These are phyloP conservation scores for Hirschfeldia incana DNA, from an alignment of 345 rosid species.

Conservation along the genomic window DNA sequence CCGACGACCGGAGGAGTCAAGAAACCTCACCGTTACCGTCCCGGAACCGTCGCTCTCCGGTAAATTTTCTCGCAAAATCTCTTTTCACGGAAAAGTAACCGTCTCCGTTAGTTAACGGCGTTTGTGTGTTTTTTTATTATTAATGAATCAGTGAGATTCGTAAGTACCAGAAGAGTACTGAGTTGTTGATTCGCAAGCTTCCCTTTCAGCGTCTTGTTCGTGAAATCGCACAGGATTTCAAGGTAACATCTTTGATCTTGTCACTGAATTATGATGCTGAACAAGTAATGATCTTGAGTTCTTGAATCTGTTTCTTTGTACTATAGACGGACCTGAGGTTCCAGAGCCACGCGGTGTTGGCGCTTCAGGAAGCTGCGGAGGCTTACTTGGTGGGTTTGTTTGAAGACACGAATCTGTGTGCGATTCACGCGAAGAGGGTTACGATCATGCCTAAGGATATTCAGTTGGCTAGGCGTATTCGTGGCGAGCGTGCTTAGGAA, in stretches of 20 bases:
- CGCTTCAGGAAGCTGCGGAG: constrained; percentile 76
- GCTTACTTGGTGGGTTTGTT: constrained; percentile 75
- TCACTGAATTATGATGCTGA: background rate
- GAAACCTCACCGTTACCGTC: constrained; percentile 76
- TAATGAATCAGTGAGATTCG: constrained; percentile 48
- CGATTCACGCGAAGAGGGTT: constrained; percentile 69
- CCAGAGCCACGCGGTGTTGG: constrained; percentile 76
- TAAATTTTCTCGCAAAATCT: constrained; percentile 12
- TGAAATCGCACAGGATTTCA: constrained; percentile 74
- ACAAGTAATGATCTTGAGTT: background rate
- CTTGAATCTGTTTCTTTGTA: background rate
- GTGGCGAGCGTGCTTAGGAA: constrained; percentile 66
- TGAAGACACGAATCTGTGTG: constrained; percentile 56
- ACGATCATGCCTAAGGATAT: constrained; percentile 76
- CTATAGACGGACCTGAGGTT: constrained; percentile 64
- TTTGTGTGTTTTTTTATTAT: background rate
- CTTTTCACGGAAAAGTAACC: background rate
- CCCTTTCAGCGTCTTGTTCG: constrained; percentile 77
- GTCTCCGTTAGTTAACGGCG: background rate
- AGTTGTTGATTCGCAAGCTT: constrained; percentile 68
- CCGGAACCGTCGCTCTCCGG: constrained; percentile 79
- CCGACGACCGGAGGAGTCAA: constrained; percentile 70
- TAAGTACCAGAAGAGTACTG: constrained; percentile 66
- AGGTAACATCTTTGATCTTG: constrained; percentile 24
- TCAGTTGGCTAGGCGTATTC: constrained; percentile 64